Evolutionary conservation across 176 grass and related monocot species (phyloP).

Genomic region (Tillandsia fasciculata): DNA sequence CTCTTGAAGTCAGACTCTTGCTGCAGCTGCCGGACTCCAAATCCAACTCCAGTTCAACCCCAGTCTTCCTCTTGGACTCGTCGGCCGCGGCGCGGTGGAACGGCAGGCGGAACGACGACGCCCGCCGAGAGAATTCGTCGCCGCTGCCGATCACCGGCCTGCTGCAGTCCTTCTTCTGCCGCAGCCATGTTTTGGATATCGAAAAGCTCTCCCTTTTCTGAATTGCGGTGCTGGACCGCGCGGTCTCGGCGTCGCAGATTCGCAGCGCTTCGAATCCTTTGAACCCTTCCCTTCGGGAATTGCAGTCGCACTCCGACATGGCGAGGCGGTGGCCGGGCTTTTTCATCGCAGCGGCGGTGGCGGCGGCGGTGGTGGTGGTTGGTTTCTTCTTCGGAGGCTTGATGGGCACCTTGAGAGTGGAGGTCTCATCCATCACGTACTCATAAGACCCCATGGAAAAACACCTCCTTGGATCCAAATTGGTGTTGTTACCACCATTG

Average conservation of each 20-base stretch:
- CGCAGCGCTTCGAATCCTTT: constrained; percentile 31
- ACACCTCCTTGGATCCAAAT: constrained; percentile 61
- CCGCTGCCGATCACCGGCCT: not conserved
- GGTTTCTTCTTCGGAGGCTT: constrained; percentile 70
- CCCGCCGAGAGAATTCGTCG: constrained; percentile 35
- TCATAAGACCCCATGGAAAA: constrained; percentile 93
- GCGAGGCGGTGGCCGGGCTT: constrained; percentile 36
- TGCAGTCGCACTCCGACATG: constrained; percentile 80
- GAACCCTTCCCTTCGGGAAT: constrained; percentile 59
- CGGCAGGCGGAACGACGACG: constrained; percentile 77
- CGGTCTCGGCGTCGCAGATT: not conserved
- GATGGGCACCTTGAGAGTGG: constrained; percentile 56
- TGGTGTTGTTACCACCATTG: constrained; percentile 9
- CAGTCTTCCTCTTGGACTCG: constrained; percentile 26
- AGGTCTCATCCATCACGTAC: constrained; percentile 74
- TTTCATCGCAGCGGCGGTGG: not conserved
- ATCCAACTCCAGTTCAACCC: constrained; percentile 65
- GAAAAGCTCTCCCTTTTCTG: constrained; percentile 82
- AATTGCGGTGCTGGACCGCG: constrained; percentile 14
- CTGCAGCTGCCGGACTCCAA: constrained; percentile 59
- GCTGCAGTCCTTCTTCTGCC: constrained; percentile 39
- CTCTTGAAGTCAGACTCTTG: constrained; percentile 37
- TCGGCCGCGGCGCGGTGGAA: constrained; percentile 38
- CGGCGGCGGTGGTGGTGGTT: no score
- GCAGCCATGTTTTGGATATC: constrained; percentile 80